Conservation (phyloP, 352 stramenopile species). For the Phytophthora brassicae region DNA sequence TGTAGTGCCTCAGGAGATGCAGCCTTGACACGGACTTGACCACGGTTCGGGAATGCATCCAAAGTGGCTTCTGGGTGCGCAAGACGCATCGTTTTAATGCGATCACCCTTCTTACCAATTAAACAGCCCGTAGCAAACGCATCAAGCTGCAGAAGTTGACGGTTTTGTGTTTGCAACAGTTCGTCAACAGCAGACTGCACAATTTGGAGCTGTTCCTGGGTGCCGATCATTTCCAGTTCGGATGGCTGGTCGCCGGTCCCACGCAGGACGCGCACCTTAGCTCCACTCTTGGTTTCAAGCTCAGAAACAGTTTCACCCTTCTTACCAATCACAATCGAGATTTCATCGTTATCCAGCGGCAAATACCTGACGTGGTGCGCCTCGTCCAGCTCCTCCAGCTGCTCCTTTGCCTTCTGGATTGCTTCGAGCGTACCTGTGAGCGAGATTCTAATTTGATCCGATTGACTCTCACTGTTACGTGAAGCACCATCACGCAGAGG, state of each 20-base stretch:
- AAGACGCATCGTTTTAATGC: conserved; percentile 70
- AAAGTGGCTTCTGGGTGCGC: conserved; percentile 63
- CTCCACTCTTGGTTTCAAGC: conserved; percentile 64
- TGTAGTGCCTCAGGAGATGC: conserved; percentile 54
- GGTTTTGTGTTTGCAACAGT: conserved; percentile 76
- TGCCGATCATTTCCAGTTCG: conserved; percentile 80
- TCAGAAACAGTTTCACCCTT: conserved; percentile 78
- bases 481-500: conserved; percentile 22
- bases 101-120: conserved; percentile 82
- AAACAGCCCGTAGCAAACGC: conserved; percentile 69
- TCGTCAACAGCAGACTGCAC: conserved; percentile 55
- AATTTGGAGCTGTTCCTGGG: conserved; percentile 55
- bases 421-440: conserved; percentile 60
- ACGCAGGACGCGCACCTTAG: conserved; percentile 58
- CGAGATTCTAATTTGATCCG: conserved; percentile 64
- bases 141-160: conserved; percentile 75
- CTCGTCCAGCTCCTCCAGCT: conserved; percentile 63
- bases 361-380: conserved; percentile 65
- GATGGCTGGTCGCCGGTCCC: conserved; percentile 34
- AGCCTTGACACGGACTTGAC: conserved; percentile 74
- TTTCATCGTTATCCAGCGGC: conserved; percentile 74
- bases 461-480: conserved; percentile 30
- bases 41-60: conserved; percentile 70
- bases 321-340: conserved; percentile 76
- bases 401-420: conserved; percentile 61